Base-by-base conservation (phyloP, 2,329 filamentous ascomycete species). In the Trichophyton simii region DNA sequence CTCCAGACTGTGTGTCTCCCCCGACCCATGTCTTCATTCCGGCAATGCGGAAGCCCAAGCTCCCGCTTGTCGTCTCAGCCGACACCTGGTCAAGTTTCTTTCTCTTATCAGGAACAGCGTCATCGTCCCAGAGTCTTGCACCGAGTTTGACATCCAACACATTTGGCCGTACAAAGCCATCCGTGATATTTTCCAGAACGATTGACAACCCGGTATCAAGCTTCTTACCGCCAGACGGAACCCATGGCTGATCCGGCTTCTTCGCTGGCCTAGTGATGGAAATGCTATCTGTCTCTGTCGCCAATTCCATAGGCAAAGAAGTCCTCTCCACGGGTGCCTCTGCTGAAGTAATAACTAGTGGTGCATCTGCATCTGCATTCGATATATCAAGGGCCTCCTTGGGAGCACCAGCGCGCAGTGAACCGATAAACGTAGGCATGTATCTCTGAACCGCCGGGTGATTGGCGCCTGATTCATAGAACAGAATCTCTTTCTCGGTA, bases 71-170 rank as follows among this genome's bases (percentile, higher is more conserved):
- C 2, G 83, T 85, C 65, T 80, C 77, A 15, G 77, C 73, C 3
- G 82, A 77, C 18, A 86, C 82, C 44, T 80, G 78, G 68, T 87
- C 84, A 25, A 87, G 73, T 59, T 82, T 78, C 25, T 73, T 78
- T 15, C 83, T 76, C 71, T 87, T 87, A 34, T 80, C 78, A 0
- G 77, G 73, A 25, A 79, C 78, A 2, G 85, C 82, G 64, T 79
- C 78, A 42, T 95, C 89, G 13, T 89, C 92, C 87, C 91, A 97
- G 4, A 99, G 77, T 36, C 89, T 83, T 58, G 85, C 82, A 50
- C 94, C 94, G 20, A 99, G 83, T 77, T 99, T 99, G 66, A 95
- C 83, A 71, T 99, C 94, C 62, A 99, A 78, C 6, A 99, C 90
- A 68, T 96, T 97, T 5, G 94, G 90, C 62, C 83, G 82, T 68